Conservation (phyloP, 2,329 filamentous ascomycete species). For the Anisogramma anomala region DNA sequence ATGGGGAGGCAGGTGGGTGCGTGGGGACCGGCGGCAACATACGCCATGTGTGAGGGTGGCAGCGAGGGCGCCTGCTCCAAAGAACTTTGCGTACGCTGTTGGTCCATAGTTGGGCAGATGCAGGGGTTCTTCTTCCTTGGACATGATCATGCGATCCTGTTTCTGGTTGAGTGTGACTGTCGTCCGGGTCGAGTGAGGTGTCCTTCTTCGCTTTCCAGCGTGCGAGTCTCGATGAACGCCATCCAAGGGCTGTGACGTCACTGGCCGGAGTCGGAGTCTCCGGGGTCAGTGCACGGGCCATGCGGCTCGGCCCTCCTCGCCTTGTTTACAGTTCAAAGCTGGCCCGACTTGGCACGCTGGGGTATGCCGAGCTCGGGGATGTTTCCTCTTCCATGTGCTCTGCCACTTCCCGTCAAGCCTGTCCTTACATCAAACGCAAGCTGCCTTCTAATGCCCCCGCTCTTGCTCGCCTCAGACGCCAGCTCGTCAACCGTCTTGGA, state of each 20-base stretch:
- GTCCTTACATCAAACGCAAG: neutral
- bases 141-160: too few species aligned
- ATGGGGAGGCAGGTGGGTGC: neutral
- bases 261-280: neutral
- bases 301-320: neutral
- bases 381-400: too few species aligned
- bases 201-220: too few species aligned
- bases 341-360: too few species aligned
- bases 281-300: neutral
- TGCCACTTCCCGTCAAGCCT: neutral
- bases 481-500: too few species aligned
- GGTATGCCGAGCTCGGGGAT: too few species aligned
- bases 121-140: slow-evolving; percentile 13
- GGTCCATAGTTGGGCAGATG: slow-evolving; percentile 29
- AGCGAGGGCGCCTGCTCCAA: slow-evolving; percentile 39
- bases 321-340: too few species aligned
- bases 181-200: too few species aligned
- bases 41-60: slow-evolving; percentile 41
- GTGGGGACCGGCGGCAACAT: slow-evolving; percentile 17
- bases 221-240: too few species aligned
- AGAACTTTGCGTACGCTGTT: slow-evolving; percentile 41
- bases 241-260: slow-evolving; percentile 7
- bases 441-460: neutral
- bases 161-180: too few species aligned
- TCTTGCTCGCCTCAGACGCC: too few species aligned